phyloP scores from a whole-genome alignment of 2,329 filamentous ascomycete species.

The Monilinia polystroma region DNA sequence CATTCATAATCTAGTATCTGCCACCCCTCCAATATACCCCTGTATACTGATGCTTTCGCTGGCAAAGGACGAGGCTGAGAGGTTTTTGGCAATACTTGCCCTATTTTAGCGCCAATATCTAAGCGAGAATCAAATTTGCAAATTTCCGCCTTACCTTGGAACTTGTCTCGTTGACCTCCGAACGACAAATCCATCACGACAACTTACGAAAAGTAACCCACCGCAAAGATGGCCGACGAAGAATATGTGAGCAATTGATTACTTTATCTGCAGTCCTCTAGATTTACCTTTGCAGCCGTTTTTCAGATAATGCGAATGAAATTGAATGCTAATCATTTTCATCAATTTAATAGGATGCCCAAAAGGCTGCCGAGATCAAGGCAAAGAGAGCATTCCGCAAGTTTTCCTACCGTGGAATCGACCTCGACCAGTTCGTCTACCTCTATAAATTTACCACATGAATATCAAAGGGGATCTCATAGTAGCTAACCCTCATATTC shows the following conservation, averaged over 20 bases:
- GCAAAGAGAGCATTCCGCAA: constrained; percentile 99
- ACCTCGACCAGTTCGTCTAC: constrained; percentile 91
- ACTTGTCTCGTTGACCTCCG: background rate
- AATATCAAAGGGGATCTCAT: constrained; percentile 41
- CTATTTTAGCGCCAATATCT: constrained; percentile 20
- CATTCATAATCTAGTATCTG: background rate
- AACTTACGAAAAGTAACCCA: constrained; percentile 34
- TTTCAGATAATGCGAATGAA: background rate
- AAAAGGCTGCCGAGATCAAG: constrained; percentile 99
- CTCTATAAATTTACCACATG: constrained; percentile 28
- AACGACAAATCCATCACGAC: constrained; percentile 28
- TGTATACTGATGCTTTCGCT: background rate
- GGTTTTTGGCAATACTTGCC: constrained; percentile 7
- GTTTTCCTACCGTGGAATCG: constrained; percentile 99
- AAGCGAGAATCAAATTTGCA: constrained; percentile 19
- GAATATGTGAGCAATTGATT: constrained; percentile 60
- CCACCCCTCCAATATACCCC: background rate
- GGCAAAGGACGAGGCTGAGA: constrained; percentile 11
- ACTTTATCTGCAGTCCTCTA: background rate
- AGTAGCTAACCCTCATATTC: constrained; percentile 40
- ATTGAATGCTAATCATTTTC: constrained; percentile 40
- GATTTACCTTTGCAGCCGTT: background rate
- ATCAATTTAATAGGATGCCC: constrained; percentile 69
- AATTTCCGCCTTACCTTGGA: background rate
- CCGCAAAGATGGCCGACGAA: constrained; percentile 75